These are phyloP conservation scores for Colletotrichum limetticola DNA, from an alignment of 2,329 filamentous ascomycete genomes.

Conservation along the genomic window DNA sequence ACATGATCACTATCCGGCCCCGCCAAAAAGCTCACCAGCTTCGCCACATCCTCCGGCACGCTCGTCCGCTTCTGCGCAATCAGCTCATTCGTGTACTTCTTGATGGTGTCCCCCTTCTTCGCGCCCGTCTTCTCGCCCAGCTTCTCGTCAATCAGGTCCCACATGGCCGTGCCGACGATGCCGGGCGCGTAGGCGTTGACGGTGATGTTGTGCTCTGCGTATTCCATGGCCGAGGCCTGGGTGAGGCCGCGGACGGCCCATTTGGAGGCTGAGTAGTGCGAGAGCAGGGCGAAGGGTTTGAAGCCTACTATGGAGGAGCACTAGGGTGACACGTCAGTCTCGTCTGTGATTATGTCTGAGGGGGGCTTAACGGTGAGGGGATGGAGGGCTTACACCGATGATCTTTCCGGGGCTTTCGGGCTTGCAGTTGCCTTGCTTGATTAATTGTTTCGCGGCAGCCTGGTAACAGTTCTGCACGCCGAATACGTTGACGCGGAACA, in stretches of 20 bases:
- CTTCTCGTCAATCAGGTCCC: constrained; percentile 74
- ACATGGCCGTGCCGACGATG: constrained; percentile 75
- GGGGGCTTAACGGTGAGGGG: not conserved
- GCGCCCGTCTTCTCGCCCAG: constrained; percentile 55
- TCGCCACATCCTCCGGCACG: constrained; percentile 71
- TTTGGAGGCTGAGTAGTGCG: constrained; percentile 73
- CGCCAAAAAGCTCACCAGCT: constrained; percentile 70
- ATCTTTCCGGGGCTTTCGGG: constrained; percentile 50
- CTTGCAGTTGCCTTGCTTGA: constrained; percentile 58
- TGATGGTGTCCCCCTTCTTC: constrained; percentile 57
- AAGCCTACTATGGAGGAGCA: constrained; percentile 65
- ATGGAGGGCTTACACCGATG: constrained; percentile 52
- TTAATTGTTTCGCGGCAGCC: constrained; percentile 72
- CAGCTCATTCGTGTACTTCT: constrained; percentile 62
- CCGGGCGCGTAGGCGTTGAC: constrained; percentile 76
- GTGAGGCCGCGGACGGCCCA: constrained; percentile 75
- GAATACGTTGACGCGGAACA: constrained; percentile 73
- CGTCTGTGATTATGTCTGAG: not conserved
- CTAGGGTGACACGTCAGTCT: not conserved
- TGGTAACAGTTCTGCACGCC: constrained; percentile 75
- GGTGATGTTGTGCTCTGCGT: constrained; percentile 72
- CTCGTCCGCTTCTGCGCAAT: constrained; percentile 68
- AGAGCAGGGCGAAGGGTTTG: constrained; percentile 67
- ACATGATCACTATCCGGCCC: constrained; percentile 71
- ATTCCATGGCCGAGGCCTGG: constrained; percentile 70